phyloP scores from a whole-genome alignment of 139 green algal species.

The Coccomyxa sp. region DNA sequence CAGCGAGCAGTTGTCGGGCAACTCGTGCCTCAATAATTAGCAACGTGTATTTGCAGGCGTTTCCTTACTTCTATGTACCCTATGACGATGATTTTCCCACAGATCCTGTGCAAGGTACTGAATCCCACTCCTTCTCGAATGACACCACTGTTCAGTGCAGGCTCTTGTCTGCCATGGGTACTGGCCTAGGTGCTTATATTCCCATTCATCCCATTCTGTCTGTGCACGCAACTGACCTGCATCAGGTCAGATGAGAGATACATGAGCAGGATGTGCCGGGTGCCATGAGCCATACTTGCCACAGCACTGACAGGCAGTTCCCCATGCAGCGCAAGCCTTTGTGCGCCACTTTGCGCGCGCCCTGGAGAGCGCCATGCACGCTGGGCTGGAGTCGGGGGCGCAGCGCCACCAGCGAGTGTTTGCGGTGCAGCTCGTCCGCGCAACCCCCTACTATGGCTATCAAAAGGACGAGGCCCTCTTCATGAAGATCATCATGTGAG shows the following conservation, averaged over 20 bases:
- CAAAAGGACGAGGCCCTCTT: slow-evolving; percentile 74
- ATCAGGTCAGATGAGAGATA: too few relatives aligned
- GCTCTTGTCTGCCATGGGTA: too few relatives aligned
- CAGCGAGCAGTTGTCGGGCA: not conserved
- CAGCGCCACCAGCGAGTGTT: slow-evolving; percentile 44
- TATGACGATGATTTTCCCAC: slow-evolving; percentile 77
- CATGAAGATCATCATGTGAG: slow-evolving; percentile 81
- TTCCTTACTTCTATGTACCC: slow-evolving; percentile 92
- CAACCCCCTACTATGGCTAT: slow-evolving; percentile 84
- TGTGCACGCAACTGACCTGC: too few relatives aligned
- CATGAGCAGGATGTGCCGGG: too few relatives aligned
- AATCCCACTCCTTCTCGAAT: too few relatives aligned
- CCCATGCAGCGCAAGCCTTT: not conserved
- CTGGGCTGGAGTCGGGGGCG: slow-evolving; percentile 18
- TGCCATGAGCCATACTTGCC: too few relatives aligned
- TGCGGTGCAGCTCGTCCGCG: slow-evolving; percentile 70
- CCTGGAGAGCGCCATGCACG: slow-evolving; percentile 34
- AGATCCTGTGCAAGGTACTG: slow-evolving; percentile 50
- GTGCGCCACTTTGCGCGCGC: not conserved
- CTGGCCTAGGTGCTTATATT: too few relatives aligned
- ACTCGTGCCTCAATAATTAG: too few relatives aligned
- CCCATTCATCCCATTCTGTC: too few relatives aligned
- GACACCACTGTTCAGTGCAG: too few relatives aligned
- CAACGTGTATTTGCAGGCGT: slow-evolving; percentile 60
- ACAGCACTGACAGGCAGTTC: too few relatives aligned